Conservation (phyloP, 352 stramenopile species). For the Nothophytophthora sp. region DNA sequence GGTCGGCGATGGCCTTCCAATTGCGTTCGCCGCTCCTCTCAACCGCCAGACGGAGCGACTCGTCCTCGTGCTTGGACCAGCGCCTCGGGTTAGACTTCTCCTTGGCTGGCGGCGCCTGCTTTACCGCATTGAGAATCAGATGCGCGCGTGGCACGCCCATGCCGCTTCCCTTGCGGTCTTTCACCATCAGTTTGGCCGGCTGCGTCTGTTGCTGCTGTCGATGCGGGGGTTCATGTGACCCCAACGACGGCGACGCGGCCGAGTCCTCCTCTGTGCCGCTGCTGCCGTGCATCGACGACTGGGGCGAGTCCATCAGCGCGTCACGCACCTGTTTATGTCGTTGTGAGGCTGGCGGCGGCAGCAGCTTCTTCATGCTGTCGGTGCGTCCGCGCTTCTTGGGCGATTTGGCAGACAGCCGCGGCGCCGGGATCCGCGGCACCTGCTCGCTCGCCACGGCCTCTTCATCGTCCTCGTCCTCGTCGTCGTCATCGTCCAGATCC, state of each 20-base stretch:
- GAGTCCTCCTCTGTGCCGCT: slow-evolving; percentile 28
- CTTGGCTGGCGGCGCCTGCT: slow-evolving; percentile 76
- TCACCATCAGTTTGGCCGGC: slow-evolving; percentile 64
- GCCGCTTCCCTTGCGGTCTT: slow-evolving; percentile 73
- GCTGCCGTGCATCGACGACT: slow-evolving; percentile 15
- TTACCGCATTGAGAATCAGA: slow-evolving; percentile 75
- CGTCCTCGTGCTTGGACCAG: slow-evolving; percentile 87
- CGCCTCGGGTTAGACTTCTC: slow-evolving; percentile 85
- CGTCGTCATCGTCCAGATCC: slow-evolving; percentile 13
- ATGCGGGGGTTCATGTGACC: slow-evolving; percentile 4
- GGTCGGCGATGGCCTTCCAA: slow-evolving; percentile 92
- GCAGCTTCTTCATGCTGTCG: slow-evolving; percentile 81
- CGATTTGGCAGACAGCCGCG: slow-evolving; percentile 50
- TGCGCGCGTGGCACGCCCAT: slow-evolving; percentile 73
- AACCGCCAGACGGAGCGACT: slow-evolving; percentile 82
- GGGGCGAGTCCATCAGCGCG: slow-evolving; percentile 8
- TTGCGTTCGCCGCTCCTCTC: slow-evolving; percentile 87
- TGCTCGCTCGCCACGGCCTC: too few species aligned
- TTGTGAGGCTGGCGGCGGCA: slow-evolving; percentile 63
- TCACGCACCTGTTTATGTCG: slow-evolving; percentile 57
- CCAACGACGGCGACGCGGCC: slow-evolving; percentile 14
- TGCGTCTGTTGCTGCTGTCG: slow-evolving; percentile 32
- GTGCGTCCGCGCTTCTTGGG: slow-evolving; percentile 87
- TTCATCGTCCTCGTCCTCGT: slow-evolving; percentile 11
- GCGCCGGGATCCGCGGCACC: background rate